phyloP scores from a whole-genome alignment of 495 filamentous ascomycete genomes.

The Neurospora sp. region DNA sequence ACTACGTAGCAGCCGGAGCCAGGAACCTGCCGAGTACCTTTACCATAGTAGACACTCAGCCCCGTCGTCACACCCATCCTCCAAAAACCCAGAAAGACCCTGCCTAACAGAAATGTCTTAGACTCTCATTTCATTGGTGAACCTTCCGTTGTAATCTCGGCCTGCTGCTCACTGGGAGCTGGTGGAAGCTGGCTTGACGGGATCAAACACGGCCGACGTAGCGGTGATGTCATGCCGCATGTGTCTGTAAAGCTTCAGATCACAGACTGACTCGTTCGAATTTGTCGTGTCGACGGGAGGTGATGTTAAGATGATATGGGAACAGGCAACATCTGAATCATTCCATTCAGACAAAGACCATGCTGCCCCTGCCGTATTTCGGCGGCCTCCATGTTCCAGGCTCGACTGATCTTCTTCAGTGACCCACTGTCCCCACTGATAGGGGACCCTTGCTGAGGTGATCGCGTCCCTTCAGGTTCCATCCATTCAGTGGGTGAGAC shows the following conservation, averaged over 20 bases:
- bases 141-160: not conserved
- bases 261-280: not conserved
- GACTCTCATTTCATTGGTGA: not conserved
- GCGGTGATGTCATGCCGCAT: not conserved
- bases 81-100: not conserved
- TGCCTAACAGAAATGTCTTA: not conserved
- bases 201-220: not conserved
- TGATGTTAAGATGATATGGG: not conserved
- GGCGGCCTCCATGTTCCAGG: not conserved
- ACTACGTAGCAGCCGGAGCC: not conserved
- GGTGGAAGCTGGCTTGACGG: not conserved
- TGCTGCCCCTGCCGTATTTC: not conserved
- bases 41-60: not conserved
- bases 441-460: not conserved
- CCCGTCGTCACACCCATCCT: not conserved
- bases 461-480: not conserved
- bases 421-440: not conserved
- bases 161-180: not conserved
- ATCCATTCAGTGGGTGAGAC: not conserved
- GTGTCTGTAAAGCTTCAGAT: not conserved
- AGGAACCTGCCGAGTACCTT: not conserved
- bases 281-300: not conserved
- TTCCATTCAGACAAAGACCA: not conserved
- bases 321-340: not conserved
- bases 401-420: not conserved